Conservation (phyloP, 208 protist genomes). For the Leptomonas pyrrhocoris region DNA sequence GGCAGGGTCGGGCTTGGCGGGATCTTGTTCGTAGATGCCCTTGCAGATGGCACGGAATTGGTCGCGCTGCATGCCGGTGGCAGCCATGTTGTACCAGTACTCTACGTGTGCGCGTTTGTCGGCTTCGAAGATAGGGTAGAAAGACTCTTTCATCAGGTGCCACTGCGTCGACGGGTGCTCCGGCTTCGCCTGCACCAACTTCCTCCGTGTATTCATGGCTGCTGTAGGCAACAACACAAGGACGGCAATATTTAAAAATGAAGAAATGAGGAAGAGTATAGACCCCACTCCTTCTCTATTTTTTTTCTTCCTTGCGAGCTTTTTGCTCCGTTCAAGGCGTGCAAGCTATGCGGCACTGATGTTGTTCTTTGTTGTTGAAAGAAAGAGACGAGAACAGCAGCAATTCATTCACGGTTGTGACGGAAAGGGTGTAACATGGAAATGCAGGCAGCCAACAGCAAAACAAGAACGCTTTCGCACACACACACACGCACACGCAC, state of each 20-base stretch:
- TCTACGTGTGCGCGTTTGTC: slow-evolving; percentile 58
- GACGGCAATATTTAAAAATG: slow-evolving; percentile 1
- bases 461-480: too few relatives aligned
- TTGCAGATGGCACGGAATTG: slow-evolving; percentile 80
- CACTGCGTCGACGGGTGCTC: slow-evolving; percentile 59
- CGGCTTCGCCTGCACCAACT: slow-evolving; percentile 51
- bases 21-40: slow-evolving; percentile 68
- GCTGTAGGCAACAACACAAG: neutral
- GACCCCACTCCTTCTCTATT: too few relatives aligned
- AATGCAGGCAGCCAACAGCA: too few relatives aligned
- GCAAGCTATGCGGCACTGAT: too few relatives aligned
- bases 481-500: too few relatives aligned
- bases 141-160: slow-evolving; percentile 88
- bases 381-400: too few relatives aligned
- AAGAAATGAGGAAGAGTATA: neutral
- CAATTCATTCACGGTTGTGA: too few relatives aligned
- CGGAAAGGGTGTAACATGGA: too few relatives aligned
- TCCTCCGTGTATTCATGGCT: slow-evolving; percentile 83
- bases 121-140: slow-evolving; percentile 62
- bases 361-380: too few relatives aligned
- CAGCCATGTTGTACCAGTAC: slow-evolving; percentile 90
- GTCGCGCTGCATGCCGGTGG: slow-evolving; percentile 70
- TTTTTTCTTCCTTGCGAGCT: too few relatives aligned
- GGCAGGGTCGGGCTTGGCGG: slow-evolving; percentile 32
- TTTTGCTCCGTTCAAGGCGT: too few relatives aligned